These are phyloP conservation scores for Ajuga reptans DNA, from an alignment of 305 asterid genomes.

Conservation along the genomic window DNA sequence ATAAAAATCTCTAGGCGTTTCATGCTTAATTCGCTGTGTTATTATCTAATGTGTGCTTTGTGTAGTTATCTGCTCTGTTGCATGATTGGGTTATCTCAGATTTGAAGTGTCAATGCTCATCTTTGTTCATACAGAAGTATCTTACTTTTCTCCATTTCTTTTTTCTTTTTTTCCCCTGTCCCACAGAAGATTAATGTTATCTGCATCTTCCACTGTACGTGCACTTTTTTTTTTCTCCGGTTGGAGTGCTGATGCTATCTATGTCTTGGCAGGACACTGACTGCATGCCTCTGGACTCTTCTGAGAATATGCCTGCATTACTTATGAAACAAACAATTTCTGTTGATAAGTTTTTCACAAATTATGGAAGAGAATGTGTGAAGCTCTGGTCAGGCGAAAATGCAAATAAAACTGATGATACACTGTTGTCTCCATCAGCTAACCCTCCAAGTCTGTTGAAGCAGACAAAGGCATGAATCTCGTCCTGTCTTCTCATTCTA, in stretches of 20 bases:
- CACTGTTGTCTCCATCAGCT: conserved; percentile 45
- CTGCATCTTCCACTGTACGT: neutral
- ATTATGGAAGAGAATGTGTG: conserved; percentile 42
- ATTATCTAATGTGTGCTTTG: neutral
- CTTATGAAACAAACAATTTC: conserved; percentile 42
- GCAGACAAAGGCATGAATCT: conserved; percentile 51
- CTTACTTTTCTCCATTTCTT: neutral
- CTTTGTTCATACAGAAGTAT: neutral
- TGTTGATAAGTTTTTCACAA: conserved; percentile 47
- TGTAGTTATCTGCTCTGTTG: neutral
- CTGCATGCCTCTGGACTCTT: conserved; percentile 83
- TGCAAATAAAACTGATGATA: conserved; percentile 34
- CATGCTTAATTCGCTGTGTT: conserved; percentile 6
- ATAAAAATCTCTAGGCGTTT: neutral
- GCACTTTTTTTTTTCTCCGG: neutral
- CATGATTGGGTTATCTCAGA: neutral
- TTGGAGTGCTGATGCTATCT: conserved; percentile 11
- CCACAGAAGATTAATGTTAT: neutral
- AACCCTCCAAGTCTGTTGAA: conserved; percentile 40
- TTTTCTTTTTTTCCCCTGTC: neutral
- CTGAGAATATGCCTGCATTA: conserved; percentile 65
- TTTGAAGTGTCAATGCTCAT: neutral
- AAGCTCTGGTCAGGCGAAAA: conserved; percentile 47
- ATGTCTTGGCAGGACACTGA: conserved; percentile 68
- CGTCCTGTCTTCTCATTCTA: conserved; percentile 15